Evolutionary conservation across 225 moss, liverwort and hornwort genomes (phyloP).

Genomic region (Physcomitrium patens): DNA sequence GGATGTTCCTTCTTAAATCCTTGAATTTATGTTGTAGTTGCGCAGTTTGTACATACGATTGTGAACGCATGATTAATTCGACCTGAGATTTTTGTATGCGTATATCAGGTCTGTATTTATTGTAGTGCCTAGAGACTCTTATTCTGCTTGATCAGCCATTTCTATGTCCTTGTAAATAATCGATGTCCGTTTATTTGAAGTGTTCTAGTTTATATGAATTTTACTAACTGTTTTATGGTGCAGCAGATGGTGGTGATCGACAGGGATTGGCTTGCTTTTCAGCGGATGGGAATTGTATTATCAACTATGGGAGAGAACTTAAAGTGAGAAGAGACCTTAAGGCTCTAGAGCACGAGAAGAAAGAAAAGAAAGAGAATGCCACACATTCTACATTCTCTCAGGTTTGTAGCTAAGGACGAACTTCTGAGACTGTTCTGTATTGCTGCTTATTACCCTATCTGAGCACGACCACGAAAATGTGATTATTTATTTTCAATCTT

Average conservation of each 20-base stretch:
- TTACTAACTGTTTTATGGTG: constrained; percentile 8
- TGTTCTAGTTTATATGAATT: neutral
- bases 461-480: neutral
- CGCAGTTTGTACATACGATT: neutral
- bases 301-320: constrained; percentile 34
- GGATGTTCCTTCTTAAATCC: constrained; percentile 8
- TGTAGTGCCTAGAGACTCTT: neutral
- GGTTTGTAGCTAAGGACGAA: constrained; percentile 13
- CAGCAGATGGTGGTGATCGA: constrained; percentile 33
- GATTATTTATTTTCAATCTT: neutral
- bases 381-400: constrained; percentile 27
- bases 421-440: neutral
- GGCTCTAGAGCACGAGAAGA: constrained; percentile 33
- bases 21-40: constrained; percentile 12
- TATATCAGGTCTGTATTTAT: neutral
- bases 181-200: neutral
- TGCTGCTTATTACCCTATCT: no score
- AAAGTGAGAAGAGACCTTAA: constrained; percentile 31
- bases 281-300: constrained; percentile 29
- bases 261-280: constrained; percentile 33
- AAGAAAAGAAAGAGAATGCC: constrained; percentile 34
- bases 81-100: neutral
- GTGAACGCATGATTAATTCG: neutral
- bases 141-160: neutral
- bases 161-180: neutral